Percentiles rank a stretch among this genome's conserved stretches.
phyloP scores from a whole-genome alignment of 257 asterid genomes.

The Striga asiatica region DNA sequence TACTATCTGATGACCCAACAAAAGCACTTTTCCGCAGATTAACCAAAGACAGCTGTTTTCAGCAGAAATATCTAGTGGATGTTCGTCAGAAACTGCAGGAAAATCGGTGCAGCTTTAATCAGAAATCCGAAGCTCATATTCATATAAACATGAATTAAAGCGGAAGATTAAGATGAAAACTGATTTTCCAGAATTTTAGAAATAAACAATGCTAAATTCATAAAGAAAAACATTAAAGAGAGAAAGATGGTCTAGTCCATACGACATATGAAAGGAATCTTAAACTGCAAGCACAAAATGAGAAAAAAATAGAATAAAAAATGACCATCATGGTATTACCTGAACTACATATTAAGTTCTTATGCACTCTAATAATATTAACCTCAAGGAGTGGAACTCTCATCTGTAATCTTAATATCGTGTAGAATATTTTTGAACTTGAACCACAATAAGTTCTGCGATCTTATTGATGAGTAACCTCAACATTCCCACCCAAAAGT shows the following conservation, averaged over 20 bases:
- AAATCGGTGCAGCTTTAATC: slow-evolving; percentile 5
- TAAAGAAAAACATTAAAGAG: not conserved
- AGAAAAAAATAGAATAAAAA: too few species aligned
- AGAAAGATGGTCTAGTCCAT: not conserved
- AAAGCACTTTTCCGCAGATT: slow-evolving; percentile 11
- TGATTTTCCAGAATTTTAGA: not conserved
- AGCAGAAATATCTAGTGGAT: not conserved
- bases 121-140: not conserved
- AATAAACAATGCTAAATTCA: not conserved
- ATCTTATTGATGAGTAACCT: too few species aligned
- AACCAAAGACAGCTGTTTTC: not conserved
- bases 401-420: not conserved
- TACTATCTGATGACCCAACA: slow-evolving; percentile 5
- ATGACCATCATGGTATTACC: not conserved
- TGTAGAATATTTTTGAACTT: not conserved
- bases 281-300: too few species aligned
- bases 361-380: not conserved
- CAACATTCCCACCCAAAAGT: too few species aligned
- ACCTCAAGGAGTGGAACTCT: not conserved
- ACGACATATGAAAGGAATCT: not conserved
- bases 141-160: not conserved
- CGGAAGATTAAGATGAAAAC: not conserved
- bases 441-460: too few species aligned
- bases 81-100: slow-evolving; percentile 5
- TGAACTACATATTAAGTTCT: not conserved